Base-by-base conservation (phyloP, 306 rosid species). In the Prunus fruticosa region DNA sequence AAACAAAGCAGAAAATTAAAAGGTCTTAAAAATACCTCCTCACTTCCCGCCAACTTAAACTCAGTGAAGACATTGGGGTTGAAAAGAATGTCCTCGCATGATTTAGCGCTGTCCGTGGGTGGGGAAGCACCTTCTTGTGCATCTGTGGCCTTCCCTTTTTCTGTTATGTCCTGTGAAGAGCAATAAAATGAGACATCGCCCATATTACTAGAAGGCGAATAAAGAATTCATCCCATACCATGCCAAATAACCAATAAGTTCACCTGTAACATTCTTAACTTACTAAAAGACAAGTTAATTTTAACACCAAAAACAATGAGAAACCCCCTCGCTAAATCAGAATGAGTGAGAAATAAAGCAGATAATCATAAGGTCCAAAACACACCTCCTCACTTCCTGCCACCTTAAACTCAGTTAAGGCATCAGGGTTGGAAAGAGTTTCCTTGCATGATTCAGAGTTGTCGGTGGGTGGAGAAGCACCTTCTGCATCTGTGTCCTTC, bases 51-150 rank as follows among this genome's bases (percentile, higher is more conserved):
- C 64, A 96, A 76, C 88, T 91, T 92, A 80, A 96, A 96, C 66
- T 93, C 98, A 10, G 99, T 96, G 76, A 91, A 96, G 79, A 89
- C 94, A 52, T 96, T 96, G 54, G 99, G 99, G 86, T 96, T 96
- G 68, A 96, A 92, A 78, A 84, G 87, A 71, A 88, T 87, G 30
- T 89, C 92, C 75, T 84, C 91, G 13, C 49, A 38, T 62, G 79
- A 43, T 47, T 71, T 87, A 54, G 82, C 80, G 62, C 67, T 83
- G 71, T 85, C 86, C 30, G 76, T 76, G 67, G 80, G 45, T 58
- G 84, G 75, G 57, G 89, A 62, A 32, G 79, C 69, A 65, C 19
- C 25, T 58, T 89, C 93, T 79, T 87, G 82, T 61, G 81, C 82
- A 76, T 78, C 81, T 87, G 72, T 86, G 13, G 75, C 74, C 56